A percentile compares a stretch with the other conserved stretches of the same genome.
phyloP scores from a whole-genome alignment of 257 asterid species.

The Ehretia macrophylla region DNA sequence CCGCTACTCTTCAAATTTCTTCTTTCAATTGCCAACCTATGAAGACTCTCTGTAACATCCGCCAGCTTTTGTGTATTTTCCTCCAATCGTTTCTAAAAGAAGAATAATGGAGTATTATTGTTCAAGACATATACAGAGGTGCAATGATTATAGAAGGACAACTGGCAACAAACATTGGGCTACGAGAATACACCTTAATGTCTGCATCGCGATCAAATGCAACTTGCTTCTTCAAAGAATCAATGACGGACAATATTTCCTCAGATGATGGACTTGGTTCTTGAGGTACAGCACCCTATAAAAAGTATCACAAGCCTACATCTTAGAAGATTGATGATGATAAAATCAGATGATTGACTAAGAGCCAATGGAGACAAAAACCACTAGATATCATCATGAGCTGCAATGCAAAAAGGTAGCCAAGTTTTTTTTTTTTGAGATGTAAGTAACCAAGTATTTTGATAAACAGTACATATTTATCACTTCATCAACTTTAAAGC shows the following conservation, averaged over 20 bases:
- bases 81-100: slow-evolving; percentile 59
- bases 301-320: slow-evolving; percentile 18
- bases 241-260: slow-evolving; percentile 49
- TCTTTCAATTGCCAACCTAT: slow-evolving; percentile 57
- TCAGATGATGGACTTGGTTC: slow-evolving; percentile 35
- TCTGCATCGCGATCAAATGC: slow-evolving; percentile 48
- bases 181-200: slow-evolving; percentile 54
- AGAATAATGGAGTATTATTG: slow-evolving; percentile 2
- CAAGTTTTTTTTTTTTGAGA: no score
- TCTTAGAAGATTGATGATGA: slow-evolving; percentile 12
- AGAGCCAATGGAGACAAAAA: not conserved
- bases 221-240: slow-evolving; percentile 55
- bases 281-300: slow-evolving; percentile 41
- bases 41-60: slow-evolving; percentile 44
- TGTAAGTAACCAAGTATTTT: no score
- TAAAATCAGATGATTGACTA: not conserved
- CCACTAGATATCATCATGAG: not conserved
- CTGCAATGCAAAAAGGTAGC: not conserved
- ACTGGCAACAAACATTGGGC: slow-evolving; percentile 12
- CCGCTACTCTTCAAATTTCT: slow-evolving; percentile 40
- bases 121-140: no score
- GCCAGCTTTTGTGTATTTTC: slow-evolving; percentile 57
- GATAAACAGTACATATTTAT: no score
- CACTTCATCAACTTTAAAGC: no score
- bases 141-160: slow-evolving; percentile 3